Percentiles rank a stretch among this genome's conserved stretches.
Conservation (phyloP, 371 early-diverging fungal genomes). For the Mucor irregularis region DNA sequence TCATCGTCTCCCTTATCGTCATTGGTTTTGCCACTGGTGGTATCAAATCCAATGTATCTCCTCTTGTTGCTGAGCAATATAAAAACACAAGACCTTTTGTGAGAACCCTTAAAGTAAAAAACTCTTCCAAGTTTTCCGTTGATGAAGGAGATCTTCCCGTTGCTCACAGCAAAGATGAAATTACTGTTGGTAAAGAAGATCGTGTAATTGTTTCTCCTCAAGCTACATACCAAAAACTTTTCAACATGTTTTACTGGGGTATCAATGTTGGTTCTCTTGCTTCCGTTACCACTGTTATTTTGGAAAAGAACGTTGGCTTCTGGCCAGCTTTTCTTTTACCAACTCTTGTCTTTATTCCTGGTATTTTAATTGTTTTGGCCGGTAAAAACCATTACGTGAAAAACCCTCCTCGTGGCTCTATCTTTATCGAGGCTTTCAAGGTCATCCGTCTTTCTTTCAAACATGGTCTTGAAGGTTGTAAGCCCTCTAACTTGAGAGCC, state of each 20-base stretch:
- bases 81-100: constrained; percentile 32
- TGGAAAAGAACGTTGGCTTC: constrained; percentile 57
- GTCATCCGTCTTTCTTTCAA: constrained; percentile 31
- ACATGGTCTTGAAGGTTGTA: constrained; percentile 41
- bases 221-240: constrained; percentile 51
- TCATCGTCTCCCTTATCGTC: constrained; percentile 65
- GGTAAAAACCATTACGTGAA: constrained; percentile 63
- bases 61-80: constrained; percentile 51
- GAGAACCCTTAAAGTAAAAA: constrained; percentile 36
- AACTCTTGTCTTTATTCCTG: constrained; percentile 65
- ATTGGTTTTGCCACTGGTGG: constrained; percentile 68
- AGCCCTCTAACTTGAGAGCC: constrained; percentile 29
- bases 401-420: constrained; percentile 63
- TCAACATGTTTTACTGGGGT: constrained; percentile 76
- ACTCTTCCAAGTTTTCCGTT: constrained; percentile 43
- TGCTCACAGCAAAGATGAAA: constrained; percentile 2
- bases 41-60: constrained; percentile 51
- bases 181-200: constrained; percentile 10
- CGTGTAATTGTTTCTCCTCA: constrained; percentile 54
- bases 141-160: constrained; percentile 30
- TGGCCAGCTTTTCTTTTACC: constrained; percentile 75
- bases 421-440: constrained; percentile 48
- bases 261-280: constrained; percentile 68
- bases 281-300: constrained; percentile 62
- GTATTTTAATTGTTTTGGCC: constrained; percentile 57